A percentile compares a stretch with the other conserved stretches of the same genome.
Conservation (phyloP, 2,329 filamentous ascomycete species). For the Penicillium janthinellum region DNA sequence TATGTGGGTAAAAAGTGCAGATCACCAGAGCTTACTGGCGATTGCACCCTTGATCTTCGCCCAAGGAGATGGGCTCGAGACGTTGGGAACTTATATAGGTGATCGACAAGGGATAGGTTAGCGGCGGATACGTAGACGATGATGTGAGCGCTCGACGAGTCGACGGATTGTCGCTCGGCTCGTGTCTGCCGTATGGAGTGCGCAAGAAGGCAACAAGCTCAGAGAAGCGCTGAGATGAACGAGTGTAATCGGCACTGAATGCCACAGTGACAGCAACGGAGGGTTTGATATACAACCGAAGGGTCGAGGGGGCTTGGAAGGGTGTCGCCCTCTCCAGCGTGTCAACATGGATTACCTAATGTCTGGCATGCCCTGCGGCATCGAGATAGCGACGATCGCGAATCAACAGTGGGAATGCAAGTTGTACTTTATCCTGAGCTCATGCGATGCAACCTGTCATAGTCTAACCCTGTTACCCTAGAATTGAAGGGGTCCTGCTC, state of each 20-base stretch:
- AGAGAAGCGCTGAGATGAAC: conserved; percentile 17
- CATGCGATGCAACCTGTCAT: neutral
- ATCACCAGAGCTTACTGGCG: neutral
- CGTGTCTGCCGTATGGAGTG: conserved; percentile 1
- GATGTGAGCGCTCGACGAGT: conserved; percentile 12
- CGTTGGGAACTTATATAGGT: conserved; percentile 6
- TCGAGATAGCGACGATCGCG: neutral
- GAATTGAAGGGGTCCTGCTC: no score
- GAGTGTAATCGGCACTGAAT: conserved; percentile 34
- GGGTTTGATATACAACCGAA: neutral
- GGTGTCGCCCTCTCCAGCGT: conserved; percentile 10
- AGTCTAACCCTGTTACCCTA: no score
- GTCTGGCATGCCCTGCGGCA: neutral
- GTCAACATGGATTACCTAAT: conserved; percentile 21
- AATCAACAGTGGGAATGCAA: conserved; percentile 10
- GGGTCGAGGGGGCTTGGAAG: neutral
- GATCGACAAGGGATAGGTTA: conserved; percentile 8
- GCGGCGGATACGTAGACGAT: conserved; percentile 7
- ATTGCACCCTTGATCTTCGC: neutral
- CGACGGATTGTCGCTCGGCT: neutral
- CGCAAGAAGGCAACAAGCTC: neutral
- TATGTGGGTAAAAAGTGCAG: neutral
- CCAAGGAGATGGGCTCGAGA: neutral
- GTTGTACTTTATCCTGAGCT: neutral
- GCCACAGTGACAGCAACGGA: conserved; percentile 18